Evolutionary conservation across 2,329 filamentous ascomycete species (phyloP).

Genomic region (Bipolaris bicolor): DNA sequence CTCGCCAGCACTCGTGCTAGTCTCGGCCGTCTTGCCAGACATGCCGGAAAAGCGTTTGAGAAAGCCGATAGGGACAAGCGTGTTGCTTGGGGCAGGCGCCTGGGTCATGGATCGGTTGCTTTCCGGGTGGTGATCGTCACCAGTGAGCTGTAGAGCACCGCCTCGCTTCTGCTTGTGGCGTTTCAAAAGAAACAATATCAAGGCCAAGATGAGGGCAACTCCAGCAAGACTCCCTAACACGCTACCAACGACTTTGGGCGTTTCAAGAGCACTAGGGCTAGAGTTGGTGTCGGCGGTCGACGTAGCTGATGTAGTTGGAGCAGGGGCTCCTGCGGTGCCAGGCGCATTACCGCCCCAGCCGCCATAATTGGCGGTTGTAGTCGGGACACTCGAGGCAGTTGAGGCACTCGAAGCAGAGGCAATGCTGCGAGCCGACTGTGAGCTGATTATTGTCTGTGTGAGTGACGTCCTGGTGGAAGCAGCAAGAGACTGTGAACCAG

Average conservation of each 20-base stretch:
- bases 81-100: constrained; percentile 46
- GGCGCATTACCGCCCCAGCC: constrained; percentile 23
- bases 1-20: constrained; percentile 46
- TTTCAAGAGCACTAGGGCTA: constrained; percentile 47
- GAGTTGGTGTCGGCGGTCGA: constrained; percentile 14
- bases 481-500: constrained; percentile 9
- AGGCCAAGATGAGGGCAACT: constrained; percentile 57
- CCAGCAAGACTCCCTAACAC: constrained; percentile 68
- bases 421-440: constrained; percentile 14
- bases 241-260: constrained; percentile 64
- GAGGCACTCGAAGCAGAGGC: constrained; percentile 20
- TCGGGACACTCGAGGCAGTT: constrained; percentile 14
- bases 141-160: constrained; percentile 40
- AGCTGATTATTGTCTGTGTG: constrained; percentile 18
- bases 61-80: constrained; percentile 48
- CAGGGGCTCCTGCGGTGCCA: constrained; percentile 22
- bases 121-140: constrained; percentile 31
- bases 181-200: constrained; percentile 60
- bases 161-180: constrained; percentile 55
- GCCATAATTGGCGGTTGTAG: constrained; percentile 17
- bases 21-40: constrained; percentile 46
- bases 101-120: constrained; percentile 48
- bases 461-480: constrained; percentile 20
- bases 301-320: constrained; percentile 20
- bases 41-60: constrained; percentile 49